These are phyloP conservation scores for Nakazawaea ambrosiae DNA, from an alignment of 805 yeast species.

Conservation along the genomic window DNA sequence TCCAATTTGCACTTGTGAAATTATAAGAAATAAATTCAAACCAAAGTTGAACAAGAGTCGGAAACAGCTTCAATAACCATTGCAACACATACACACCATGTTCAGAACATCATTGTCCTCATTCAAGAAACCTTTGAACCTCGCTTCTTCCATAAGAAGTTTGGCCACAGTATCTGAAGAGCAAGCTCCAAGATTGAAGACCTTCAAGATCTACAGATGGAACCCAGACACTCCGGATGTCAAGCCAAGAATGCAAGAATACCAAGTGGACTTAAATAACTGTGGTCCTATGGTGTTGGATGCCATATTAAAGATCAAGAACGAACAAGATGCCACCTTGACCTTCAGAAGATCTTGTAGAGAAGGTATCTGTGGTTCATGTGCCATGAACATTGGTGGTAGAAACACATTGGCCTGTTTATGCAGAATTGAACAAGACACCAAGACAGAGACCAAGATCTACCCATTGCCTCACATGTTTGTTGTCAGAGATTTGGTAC, in stretches of 20 bases:
- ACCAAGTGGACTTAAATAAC: conserved; percentile 76
- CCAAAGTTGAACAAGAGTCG: too few relatives aligned
- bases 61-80: too few relatives aligned
- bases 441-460: conserved; percentile 69
- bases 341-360: conserved; percentile 98
- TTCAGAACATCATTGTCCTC: too few relatives aligned
- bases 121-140: too few relatives aligned
- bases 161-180: conserved; percentile 43
- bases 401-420: conserved; percentile 94
- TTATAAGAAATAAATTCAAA: too few relatives aligned
- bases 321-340: conserved; percentile 92
- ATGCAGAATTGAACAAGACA: conserved; percentile 84
- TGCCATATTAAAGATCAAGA: conserved; percentile 89
- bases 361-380: conserved; percentile 99
- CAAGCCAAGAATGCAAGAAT: conserved; percentile 81
- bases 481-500: conserved; percentile 94
- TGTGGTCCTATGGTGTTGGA: conserved; percentile 99
- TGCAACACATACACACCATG: too few relatives aligned
- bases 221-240: conserved; percentile 93
- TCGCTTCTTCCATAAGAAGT: conserved; percentile 1
- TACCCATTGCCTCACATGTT: conserved; percentile 98
- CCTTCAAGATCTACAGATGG: conserved; percentile 95
- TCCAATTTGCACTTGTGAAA: too few relatives aligned
- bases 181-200: conserved; percentile 57
- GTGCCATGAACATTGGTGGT: conserved; percentile 99